Base-by-base conservation (phyloP, 257 asterid genomes). In the Paraleonurus japonicus region DNA sequence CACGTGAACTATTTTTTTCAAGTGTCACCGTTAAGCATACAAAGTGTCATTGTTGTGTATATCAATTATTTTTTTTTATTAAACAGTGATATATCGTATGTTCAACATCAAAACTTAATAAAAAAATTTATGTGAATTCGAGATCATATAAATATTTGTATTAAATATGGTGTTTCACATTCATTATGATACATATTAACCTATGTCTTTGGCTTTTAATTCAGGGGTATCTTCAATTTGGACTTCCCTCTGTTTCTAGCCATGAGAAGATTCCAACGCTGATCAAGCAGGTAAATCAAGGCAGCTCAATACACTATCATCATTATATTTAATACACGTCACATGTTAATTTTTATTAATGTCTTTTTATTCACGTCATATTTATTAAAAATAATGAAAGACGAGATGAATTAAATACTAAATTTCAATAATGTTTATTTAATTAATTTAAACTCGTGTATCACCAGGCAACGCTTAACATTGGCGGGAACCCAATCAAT, bases 211-310 rank as follows among this genome's bases (percentile, higher is more conserved):
- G 8, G 8, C 3, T 15, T 30, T 22, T 73, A 66, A 73, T 76
- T 37, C 82, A 91, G 97, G 98, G 90, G 48, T 90, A 80, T 80
- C 96, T 93, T 74, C 95, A 90, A 64, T 74, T 85, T 71, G 98
- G 96, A 65, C 85, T 84, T 75, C 90, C 95, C 26, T 65, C 86
- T 50, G 86, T 79, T 69, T 81, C 78, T 48, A 88, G 79, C 78
- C 89, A 86, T 33, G 96, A 86, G 70, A 87, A 85, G 48, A 73
- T 90, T 70, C 78, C 82, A 57, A 51, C 80, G 64, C 76, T 90
- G 13, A 80, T 93, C 80, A 85, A 90, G 87, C 89, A 89, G 95
- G 98, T 87, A 73, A 64, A 17, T 9, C 11, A 61, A 37, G 33
- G 32, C 1, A 24, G 3, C 12, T 24, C 2, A 11, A 1, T 55